Evolutionary conservation across 371 early-diverging fungal species (phyloP).

Genomic region (Mortierella sp.): DNA sequence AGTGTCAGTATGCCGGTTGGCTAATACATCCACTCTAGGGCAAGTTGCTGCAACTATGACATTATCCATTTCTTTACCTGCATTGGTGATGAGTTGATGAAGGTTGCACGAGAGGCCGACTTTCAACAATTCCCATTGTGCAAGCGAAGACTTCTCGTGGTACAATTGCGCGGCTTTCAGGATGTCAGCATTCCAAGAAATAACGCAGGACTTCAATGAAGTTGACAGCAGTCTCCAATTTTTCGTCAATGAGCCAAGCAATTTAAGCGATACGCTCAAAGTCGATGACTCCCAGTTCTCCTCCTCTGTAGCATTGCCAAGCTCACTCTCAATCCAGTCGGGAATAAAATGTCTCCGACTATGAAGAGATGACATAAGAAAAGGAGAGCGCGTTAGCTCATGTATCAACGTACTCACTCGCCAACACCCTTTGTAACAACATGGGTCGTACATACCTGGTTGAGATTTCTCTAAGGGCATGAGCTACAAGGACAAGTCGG

Average conservation of each 20-base stretch:
- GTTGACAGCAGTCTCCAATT: constrained; percentile 33
- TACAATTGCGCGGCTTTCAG: constrained; percentile 9
- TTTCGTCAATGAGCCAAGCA: constrained; percentile 16
- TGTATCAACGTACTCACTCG: background rate
- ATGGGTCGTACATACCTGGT: constrained; percentile 25
- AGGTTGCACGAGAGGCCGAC: constrained; percentile 27
- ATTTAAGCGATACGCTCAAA: constrained; percentile 17
- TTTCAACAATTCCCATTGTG: constrained; percentile 24
- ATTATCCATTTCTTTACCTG: constrained; percentile 23
- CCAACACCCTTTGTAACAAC: background rate
- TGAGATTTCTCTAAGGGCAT: constrained; percentile 39
- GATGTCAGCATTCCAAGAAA: constrained; percentile 33
- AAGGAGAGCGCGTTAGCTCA: background rate
- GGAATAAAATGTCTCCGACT: constrained; percentile 36
- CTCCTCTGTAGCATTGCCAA: background rate
- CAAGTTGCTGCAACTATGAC: background rate
- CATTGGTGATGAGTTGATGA: constrained; percentile 40
- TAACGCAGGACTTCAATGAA: constrained; percentile 32
- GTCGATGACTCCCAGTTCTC: background rate
- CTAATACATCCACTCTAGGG: background rate
- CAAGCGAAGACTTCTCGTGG: background rate
- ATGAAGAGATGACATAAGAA: background rate
- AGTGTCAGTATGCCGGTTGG: background rate
- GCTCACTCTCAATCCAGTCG: constrained; percentile 8
- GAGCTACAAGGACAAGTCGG: constrained; percentile 20